Base-by-base conservation (phyloP, 2,329 filamentous ascomycete species). In the Fusarium sp. region DNA sequence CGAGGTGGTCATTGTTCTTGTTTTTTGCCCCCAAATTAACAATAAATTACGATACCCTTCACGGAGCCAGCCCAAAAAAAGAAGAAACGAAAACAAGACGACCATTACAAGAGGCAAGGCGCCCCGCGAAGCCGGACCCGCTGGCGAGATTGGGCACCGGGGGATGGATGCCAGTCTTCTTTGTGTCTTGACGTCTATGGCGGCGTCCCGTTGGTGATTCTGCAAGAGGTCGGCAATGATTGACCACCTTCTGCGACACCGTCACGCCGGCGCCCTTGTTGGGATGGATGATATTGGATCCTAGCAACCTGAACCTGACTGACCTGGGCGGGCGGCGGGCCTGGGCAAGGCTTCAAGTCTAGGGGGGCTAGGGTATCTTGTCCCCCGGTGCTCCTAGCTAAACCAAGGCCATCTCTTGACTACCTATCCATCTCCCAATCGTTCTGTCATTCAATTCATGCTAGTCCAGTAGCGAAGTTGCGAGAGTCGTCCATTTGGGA, bases 61-160 rank as follows among this genome's bases (percentile, higher is more conserved):
- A 61, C 67, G 70, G 63, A 69, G 51, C 60, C 62, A 72, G 63
- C 57, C 68, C 68, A 60, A 33, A 42, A 74, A 10, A 74, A 64
- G 51, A 69, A 62, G 64, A 69, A 63, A 51, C 59, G 49, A 60
- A 64, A 74, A 71, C 70, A 64, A 33, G 31, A 33, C 31, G 31
- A 12, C 31, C 11, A 14, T 14, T 44, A 51, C 27, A 29, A 29
- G 31, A 33, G 59, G 51, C 20, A 46, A 40, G 59, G 12, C 22
- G 59, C 59, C 59, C 44, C 44, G 33, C 29, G 60, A 62, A 17
- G 51, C 51, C 53, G 67, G 63, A 58, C 57, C 61, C 51, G 59
- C 68, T 69, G 44, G 59, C 55, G 68, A 74, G 71, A 74, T 74
- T 74, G 71, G 70, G 59, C 64, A 72, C 64, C 58, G 61, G 70